phyloP scores from a whole-genome alignment of 1,284 basidiomycete species.

The Pascua sp. region DNA sequence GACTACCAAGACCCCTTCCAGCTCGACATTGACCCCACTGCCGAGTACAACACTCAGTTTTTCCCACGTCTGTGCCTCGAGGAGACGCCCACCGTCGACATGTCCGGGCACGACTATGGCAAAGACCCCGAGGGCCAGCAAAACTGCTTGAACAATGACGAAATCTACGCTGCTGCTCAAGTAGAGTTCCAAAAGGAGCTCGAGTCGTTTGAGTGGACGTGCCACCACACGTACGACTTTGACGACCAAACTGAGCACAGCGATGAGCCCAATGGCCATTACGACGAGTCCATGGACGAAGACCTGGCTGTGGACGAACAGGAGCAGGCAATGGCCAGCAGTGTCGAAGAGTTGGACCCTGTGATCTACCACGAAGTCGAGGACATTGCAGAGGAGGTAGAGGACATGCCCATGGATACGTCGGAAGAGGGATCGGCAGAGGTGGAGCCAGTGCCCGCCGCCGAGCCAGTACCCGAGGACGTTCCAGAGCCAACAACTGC shows the following conservation, averaged over 20 bases:
- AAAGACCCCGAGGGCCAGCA: slow-evolving; percentile 14
- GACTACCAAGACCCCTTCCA: slow-evolving; percentile 77
- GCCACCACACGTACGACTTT: slow-evolving; percentile 3
- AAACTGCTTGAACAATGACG: slow-evolving; percentile 37
- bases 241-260: not conserved
- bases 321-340: not conserved
- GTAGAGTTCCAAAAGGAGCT: slow-evolving; percentile 29
- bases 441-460: no score
- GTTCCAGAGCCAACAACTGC: no score
- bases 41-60: slow-evolving; percentile 94
- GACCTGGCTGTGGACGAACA: slow-evolving; percentile 1
- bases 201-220: slow-evolving; percentile 35
- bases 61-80: slow-evolving; percentile 96
- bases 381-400: slow-evolving; percentile 26
- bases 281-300: slow-evolving; percentile 4
- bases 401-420: not conserved
- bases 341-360: not conserved
- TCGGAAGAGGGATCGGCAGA: no score
- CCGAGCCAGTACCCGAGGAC: no score
- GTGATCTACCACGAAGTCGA: slow-evolving; percentile 25
- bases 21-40: slow-evolving; percentile 84
- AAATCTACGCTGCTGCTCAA: slow-evolving; percentile 30
- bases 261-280: not conserved
- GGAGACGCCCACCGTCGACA: slow-evolving; percentile 68
- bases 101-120: slow-evolving; percentile 33